Base-by-base conservation (phyloP, 352 stramenopile genomes). In the Globisporangium apiculatum region DNA sequence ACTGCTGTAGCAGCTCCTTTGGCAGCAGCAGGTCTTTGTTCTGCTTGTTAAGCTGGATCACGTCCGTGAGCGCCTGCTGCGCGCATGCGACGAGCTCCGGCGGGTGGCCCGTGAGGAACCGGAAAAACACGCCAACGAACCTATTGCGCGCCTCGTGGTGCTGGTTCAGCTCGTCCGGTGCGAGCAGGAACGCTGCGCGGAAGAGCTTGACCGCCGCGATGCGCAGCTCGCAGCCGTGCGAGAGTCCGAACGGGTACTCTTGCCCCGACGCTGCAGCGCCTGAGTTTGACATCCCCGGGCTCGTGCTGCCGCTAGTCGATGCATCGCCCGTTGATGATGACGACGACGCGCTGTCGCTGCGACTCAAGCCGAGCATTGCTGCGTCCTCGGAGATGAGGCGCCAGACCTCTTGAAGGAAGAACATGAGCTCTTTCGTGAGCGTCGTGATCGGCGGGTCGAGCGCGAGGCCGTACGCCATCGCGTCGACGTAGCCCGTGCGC, bases 1-100 rank as follows among this genome's bases (percentile, higher is more conserved):
- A 98, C 45, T 95, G 92, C 79, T 98, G 95, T 47, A 99, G 79
- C 50, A 98, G 66, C 55, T 99, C 95, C 65, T 98, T 98, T 18
- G 93, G 86, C 37, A 98, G 64, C 63, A 86, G 79, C 24, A 91
- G 76, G 63, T 95, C 83, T 46, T 94, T 92, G 59, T 94, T 81
- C 51, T 84, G 70, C 67, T 92, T 93, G 71, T 94, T 95, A 55
- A 94, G 61, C 40, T 92, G 80, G 56, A 88, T 89, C 15, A 87
- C 87, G 38, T 89, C 75, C 11, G 75, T 92, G 38, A 96, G 79
- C 36, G 85, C 76, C 49, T 92, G 65, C 45, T 97, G 85, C 35
- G 88, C 83, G 49, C 81, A 81, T 17, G 87, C 72, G 18, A 96
- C 86, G 24, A 95, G 64, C 58, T 95, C 80, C 10, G 93, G 71